phyloP scores from a whole-genome alignment of 495 filamentous ascomycete species.

The Aspergillus sparsus region DNA sequence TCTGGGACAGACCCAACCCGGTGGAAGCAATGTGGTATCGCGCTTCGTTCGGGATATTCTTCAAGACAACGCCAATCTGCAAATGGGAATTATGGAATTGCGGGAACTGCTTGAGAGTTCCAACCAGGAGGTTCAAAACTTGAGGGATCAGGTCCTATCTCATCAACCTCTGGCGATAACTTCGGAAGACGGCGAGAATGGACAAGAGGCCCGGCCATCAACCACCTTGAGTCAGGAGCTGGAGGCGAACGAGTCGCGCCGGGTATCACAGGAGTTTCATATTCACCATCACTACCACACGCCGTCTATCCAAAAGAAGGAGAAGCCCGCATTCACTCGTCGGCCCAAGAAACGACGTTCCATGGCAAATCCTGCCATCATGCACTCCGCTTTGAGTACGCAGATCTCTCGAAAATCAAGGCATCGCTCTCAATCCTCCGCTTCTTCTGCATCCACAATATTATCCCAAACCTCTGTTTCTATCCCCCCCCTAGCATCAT shows the following conservation, averaged over 20 bases:
- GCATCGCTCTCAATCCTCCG: conserved; percentile 44
- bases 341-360: conserved; percentile 71
- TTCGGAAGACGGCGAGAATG: conserved; percentile 30
- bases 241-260: conserved; percentile 49
- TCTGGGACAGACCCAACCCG: conserved; percentile 50
- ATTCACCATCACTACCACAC: conserved; percentile 93
- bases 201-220: conserved; percentile 18
- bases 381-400: conserved; percentile 55
- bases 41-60: conserved; percentile 95
- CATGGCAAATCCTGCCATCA: conserved; percentile 54
- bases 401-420: conserved; percentile 44
- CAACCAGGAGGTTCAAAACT: conserved; percentile 87
- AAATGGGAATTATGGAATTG: conserved; percentile 85
- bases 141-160: conserved; percentile 79
- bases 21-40: conserved; percentile 69
- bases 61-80: conserved; percentile 91
- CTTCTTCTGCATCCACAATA: conserved; percentile 57
- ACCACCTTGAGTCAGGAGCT: conserved; percentile 72
- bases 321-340: conserved; percentile 49
- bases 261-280: conserved; percentile 73
- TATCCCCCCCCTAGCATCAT: conserved; percentile 49
- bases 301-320: conserved; percentile 52
- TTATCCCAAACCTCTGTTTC: conserved; percentile 65
- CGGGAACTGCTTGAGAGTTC: conserved; percentile 88
- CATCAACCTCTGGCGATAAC: conserved; percentile 66